Evolutionary conservation across 2,329 filamentous ascomycete species (phyloP), one percentile per base, ranked within the genome.

Genomic region (Phialocephala sp.): DNA sequence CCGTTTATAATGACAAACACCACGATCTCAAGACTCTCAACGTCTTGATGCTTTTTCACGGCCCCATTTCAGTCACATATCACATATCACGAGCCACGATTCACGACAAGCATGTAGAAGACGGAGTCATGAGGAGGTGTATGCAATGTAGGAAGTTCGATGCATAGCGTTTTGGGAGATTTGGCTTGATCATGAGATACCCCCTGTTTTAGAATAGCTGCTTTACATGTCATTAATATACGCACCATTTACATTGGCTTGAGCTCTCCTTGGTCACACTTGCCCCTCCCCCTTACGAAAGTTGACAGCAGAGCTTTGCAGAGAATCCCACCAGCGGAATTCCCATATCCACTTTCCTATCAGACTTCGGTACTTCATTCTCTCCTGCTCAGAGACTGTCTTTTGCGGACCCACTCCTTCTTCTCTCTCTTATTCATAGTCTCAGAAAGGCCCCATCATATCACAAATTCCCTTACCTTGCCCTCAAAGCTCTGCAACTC

Each of bases 161-260:
- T 54, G 50, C 50, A 54, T 54, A 54, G 50, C 50, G 50, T 54
- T 54, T 54, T 12, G 12, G 50, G 24, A 54, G 50, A 54, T 54
- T 54, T 54, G 27, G 27, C 27, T 41, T 12, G 37, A 41, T 41
- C 27, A 59, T 62, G 56, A 63, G 60, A 66, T 60, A 66, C 60
- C 60, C 64, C 64, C 57, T 63, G 56, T 60, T 63, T 63, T 63
- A 60, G 61, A 60, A 35, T 58, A 66, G 60, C 39, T 43, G 11
- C 15, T 54, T 54, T 32, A 54, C 22, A 54, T 54, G 50, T 32
- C 50, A 54, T 54, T 54, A 54, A 54, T 54, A 54, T 18, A 14
- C 9, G 20, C 47, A 52, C 20, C 47, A 45, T 11, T 11, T 43
- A 20, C n/a, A 18, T 45, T 45, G 11, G 4, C 37, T 32, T 32